Percentiles rank a stretch among this genome's conserved stretches.
phyloP scores from a whole-genome alignment of 2,329 filamentous ascomycete species.

The Botrytis squamosa region DNA sequence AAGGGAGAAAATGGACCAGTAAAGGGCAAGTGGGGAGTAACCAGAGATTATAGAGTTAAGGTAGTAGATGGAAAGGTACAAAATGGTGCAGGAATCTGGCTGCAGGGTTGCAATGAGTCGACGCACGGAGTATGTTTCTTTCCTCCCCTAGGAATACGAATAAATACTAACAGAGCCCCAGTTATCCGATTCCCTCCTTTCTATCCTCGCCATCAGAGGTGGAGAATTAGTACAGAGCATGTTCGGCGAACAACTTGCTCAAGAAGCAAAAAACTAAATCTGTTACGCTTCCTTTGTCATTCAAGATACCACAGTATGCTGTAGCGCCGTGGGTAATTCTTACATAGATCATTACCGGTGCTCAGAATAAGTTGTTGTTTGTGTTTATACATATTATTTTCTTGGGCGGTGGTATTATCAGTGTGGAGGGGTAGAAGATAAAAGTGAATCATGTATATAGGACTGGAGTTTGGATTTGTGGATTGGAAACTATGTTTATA shows the following conservation, averaged over 20 bases:
- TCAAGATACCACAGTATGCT: not conserved
- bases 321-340: not conserved
- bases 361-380: not conserved
- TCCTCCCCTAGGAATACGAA: not conserved
- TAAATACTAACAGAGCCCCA: slow-evolving; percentile 37
- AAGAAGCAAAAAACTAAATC: not conserved
- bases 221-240: slow-evolving; percentile 77
- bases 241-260: slow-evolving; percentile 50
- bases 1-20: slow-evolving; percentile 39
- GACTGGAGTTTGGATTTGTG: not conserved
- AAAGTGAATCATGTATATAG: not conserved
- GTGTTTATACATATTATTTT: not conserved
- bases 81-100: slow-evolving; percentile 75
- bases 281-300: not conserved
- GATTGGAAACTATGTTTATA: not conserved
- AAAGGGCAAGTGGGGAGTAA: slow-evolving; percentile 60
- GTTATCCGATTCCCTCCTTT: slow-evolving; percentile 80
- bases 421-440: not conserved
- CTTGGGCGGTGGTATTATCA: not conserved
- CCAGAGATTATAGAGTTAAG: slow-evolving; percentile 74
- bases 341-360: not conserved
- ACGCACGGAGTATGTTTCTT: slow-evolving; percentile 73
- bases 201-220: slow-evolving; percentile 71
- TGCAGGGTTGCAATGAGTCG: slow-evolving; percentile 90
- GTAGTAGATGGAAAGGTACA: slow-evolving; percentile 68